Evolutionary conservation across 164 flowering plant genomes (phyloP).

Genomic region (Tetrastigma voinierianum): DNA sequence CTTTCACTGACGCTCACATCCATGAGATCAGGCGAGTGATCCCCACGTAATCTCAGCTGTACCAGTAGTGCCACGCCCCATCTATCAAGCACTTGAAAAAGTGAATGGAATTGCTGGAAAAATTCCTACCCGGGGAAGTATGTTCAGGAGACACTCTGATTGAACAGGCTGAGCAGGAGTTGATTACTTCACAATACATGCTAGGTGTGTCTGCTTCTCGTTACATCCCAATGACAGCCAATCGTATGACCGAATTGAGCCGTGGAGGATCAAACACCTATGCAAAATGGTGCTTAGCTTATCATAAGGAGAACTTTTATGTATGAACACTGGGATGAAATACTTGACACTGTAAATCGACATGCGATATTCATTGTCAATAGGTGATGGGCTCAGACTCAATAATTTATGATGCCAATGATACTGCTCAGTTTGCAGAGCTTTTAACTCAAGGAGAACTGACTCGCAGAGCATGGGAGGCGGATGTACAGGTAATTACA

Average conservation of each 20-base stretch:
- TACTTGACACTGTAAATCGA: slow-evolving; percentile 91
- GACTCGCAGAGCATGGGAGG: slow-evolving; percentile 98
- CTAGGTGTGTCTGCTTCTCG: slow-evolving; percentile 95
- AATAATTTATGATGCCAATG: slow-evolving; percentile 99
- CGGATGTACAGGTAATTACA: slow-evolving; percentile 90
- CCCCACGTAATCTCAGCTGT: slow-evolving; percentile 91
- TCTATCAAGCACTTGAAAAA: slow-evolving; percentile 98
- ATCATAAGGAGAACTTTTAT: slow-evolving; percentile 98
- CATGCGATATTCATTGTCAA: slow-evolving; percentile 93
- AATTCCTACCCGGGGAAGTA: slow-evolving; percentile 91
- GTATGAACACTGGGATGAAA: slow-evolving; percentile 99
- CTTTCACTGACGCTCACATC: slow-evolving; percentile 98
- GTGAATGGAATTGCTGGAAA: slow-evolving; percentile 95
- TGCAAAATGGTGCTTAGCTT: slow-evolving; percentile 99
- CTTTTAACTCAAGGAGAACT: slow-evolving; percentile 98
- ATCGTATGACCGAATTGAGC: slow-evolving; percentile 98
- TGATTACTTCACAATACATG: slow-evolving; percentile 98
- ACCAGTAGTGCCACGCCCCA: slow-evolving; percentile 98
- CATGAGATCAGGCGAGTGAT: slow-evolving; percentile 99
- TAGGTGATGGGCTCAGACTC: slow-evolving; percentile 98
- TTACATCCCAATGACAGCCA: slow-evolving; percentile 93
- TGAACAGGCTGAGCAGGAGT: slow-evolving; percentile 99
- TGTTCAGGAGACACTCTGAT: slow-evolving; percentile 92
- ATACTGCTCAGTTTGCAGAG: slow-evolving; percentile 98
- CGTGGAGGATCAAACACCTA: slow-evolving; percentile 99